These are phyloP conservation scores for Candida glucosophila DNA, from an alignment of 1,139 yeast species.

Conservation along the genomic window DNA sequence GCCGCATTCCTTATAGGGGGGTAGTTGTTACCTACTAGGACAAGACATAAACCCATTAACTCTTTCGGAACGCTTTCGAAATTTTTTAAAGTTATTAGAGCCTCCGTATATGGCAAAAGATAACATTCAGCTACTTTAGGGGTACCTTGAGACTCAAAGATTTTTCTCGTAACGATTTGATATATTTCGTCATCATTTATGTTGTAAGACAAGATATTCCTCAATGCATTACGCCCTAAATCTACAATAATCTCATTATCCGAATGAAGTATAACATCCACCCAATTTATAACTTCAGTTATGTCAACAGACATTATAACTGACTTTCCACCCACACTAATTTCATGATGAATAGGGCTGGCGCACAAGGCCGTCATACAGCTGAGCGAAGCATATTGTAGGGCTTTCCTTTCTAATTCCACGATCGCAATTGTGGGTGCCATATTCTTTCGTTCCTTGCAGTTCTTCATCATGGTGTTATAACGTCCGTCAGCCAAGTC, in stretches of 20 bases:
- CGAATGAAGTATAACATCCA: conserved; percentile 57
- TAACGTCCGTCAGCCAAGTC: conserved; percentile 62
- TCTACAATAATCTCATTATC: conserved; percentile 51
- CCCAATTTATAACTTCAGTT: conserved; percentile 65
- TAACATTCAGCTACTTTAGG: conserved; percentile 55
- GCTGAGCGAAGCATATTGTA: conserved; percentile 66
- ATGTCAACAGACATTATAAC: conserved; percentile 63
- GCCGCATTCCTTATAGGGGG: conserved; percentile 56
- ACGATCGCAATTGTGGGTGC: conserved; percentile 64
- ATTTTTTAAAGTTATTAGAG: conserved; percentile 33
- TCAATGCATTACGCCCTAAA: conserved; percentile 66
- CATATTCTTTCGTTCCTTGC: conserved; percentile 35
- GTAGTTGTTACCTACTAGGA: conserved; percentile 61
- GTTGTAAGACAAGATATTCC: conserved; percentile 56
- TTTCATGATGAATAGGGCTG: conserved; percentile 48
- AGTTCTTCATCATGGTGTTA: conserved; percentile 43
- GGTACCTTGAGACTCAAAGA: conserved; percentile 50
- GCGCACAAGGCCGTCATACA: conserved; percentile 80
- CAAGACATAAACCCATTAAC: conserved; percentile 54
- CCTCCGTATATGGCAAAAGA: conserved; percentile 62
- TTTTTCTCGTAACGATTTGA: conserved; percentile 56
- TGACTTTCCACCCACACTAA: conserved; percentile 33
- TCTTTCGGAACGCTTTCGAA: conserved; percentile 43
- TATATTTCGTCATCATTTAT: conserved; percentile 48
- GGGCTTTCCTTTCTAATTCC: conserved; percentile 69